These are phyloP conservation scores for Amanita pallidorosea DNA, from an alignment of 768 basidiomycete genomes.

Conservation along the genomic window DNA sequence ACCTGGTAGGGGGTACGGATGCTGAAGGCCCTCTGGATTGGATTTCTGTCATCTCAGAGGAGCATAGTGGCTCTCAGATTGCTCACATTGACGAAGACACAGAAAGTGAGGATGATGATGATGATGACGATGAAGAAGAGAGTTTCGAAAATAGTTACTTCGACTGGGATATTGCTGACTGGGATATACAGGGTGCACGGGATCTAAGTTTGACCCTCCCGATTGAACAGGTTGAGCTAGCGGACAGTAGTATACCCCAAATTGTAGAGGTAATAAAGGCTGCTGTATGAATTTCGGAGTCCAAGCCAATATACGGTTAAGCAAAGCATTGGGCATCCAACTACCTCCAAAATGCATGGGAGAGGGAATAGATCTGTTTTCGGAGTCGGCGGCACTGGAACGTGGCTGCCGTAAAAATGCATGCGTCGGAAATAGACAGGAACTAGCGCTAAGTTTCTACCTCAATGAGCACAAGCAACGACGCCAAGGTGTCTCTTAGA, in stretches of 20 bases:
- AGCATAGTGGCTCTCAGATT: constrained; percentile 4
- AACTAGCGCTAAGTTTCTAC: no score
- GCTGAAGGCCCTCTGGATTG: constrained; percentile 7
- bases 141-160: constrained; percentile 8
- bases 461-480: no score
- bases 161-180: constrained; percentile 9
- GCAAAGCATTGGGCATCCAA: no score
- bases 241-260: constrained; percentile 1
- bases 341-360: no score
- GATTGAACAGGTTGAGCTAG: constrained; percentile 7
- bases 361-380: no score
- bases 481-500: no score
- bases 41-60: constrained; percentile 5
- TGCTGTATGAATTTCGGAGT: no score
- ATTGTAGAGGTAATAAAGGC: constrained; percentile 1
- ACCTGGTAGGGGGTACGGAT: constrained; percentile 1
- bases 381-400: no score
- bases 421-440: no score
- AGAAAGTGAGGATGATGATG: background rate
- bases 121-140: constrained; percentile 2
- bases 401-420: no score
- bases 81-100: constrained; percentile 3
- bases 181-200: constrained; percentile 8
- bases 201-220: constrained; percentile 8
- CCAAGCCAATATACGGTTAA: no score